Base-by-base conservation (phyloP, 2,329 filamentous ascomycete genomes). In the Epichloe typhina region DNA sequence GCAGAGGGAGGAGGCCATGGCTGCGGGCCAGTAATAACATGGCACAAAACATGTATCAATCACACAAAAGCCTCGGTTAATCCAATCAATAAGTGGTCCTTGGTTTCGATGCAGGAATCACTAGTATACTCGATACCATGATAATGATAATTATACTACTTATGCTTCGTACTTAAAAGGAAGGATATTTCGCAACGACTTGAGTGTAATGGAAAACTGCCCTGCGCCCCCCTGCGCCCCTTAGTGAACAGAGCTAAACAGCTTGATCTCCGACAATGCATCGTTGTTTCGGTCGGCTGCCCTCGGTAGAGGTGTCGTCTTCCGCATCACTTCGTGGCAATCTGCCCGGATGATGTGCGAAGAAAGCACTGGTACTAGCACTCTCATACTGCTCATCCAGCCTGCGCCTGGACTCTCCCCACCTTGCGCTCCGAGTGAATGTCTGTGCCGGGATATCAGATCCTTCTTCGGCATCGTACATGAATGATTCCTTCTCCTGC, bases 401-500 rank as follows among this genome's bases (percentile, higher is more conserved):
- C 41, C 55, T 54, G 46, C 55, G 52, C 45, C 55, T 54, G 31
- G 55, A 56, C 15, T 49, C 51, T 40, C 62, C 62, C 62, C 62
- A 64, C 2, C 60, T 59, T 19, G 53, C 62, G 48, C 50, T 57
- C 35, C 55, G 51, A 2, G 57, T 56, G 12, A 64, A 15, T 0
- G 62, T 64, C 46, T 56, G 57, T 2, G 54, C 53, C 0, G 55
- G 54, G 13, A 54, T 53, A 23, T 58, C 54, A 3, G 52, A 13
- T 19, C 56, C 58, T 1, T 52, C 54, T 5, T 57, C 56, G 2
- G 51, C 50, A 3, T 50, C 57, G 41, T 52, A 54, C 9, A 17
- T 12, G 19, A 57, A 53, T 2, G 54, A 47, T 41, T 53, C 46
- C 3, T 54, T 58, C 31, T 67, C 63, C 54, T 65, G 65, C 47